Percentiles rank a stretch among this genome's conserved stretches.
These are phyloP conservation scores for Fusarium sp. DNA, from an alignment of 2,329 filamentous ascomycete species.

Conservation along the genomic window DNA sequence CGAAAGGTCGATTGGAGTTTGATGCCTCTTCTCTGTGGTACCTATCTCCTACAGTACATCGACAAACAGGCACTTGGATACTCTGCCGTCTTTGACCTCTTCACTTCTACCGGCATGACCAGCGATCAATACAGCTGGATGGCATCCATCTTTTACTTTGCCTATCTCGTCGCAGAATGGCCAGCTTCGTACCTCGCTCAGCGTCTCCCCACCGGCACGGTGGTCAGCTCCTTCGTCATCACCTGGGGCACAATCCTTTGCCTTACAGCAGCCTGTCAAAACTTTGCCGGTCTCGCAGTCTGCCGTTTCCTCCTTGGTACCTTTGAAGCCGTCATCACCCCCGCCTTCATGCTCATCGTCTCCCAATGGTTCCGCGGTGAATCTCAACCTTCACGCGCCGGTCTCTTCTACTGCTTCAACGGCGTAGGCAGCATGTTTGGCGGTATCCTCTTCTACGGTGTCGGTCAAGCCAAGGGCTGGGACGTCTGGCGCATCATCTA, in stretches of 20 bases:
- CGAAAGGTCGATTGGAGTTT: slow-evolving; percentile 61
- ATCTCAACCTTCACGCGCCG: slow-evolving; percentile 59
- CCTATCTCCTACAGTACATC: slow-evolving; percentile 64
- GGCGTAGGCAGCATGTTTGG: slow-evolving; percentile 57
- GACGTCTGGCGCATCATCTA: slow-evolving; percentile 65
- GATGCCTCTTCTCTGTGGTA: slow-evolving; percentile 62
- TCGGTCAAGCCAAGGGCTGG: slow-evolving; percentile 60
- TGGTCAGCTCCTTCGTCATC: slow-evolving; percentile 49
- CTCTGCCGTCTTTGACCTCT: slow-evolving; percentile 66
- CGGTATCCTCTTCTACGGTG: slow-evolving; percentile 61
- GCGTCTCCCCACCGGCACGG: slow-evolving; percentile 47
- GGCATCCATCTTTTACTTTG: slow-evolving; percentile 67
- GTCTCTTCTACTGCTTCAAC: slow-evolving; percentile 54
- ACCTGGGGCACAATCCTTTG: slow-evolving; percentile 55
- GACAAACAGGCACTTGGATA: slow-evolving; percentile 67
- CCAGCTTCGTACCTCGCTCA: slow-evolving; percentile 51
- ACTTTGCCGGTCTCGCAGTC: slow-evolving; percentile 56
- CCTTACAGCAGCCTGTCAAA: slow-evolving; percentile 54
- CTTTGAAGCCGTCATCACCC: slow-evolving; percentile 61
- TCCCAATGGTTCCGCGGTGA: slow-evolving; percentile 60
- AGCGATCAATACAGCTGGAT: slow-evolving; percentile 63
- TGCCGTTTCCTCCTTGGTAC: slow-evolving; percentile 59
- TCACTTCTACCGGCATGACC: slow-evolving; percentile 59
- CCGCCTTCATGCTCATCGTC: slow-evolving; percentile 63
- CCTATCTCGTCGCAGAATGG: slow-evolving; percentile 56